Conservation (phyloP, 2,329 filamentous ascomycete genomes). For the Emmonsia crescens region DNA sequence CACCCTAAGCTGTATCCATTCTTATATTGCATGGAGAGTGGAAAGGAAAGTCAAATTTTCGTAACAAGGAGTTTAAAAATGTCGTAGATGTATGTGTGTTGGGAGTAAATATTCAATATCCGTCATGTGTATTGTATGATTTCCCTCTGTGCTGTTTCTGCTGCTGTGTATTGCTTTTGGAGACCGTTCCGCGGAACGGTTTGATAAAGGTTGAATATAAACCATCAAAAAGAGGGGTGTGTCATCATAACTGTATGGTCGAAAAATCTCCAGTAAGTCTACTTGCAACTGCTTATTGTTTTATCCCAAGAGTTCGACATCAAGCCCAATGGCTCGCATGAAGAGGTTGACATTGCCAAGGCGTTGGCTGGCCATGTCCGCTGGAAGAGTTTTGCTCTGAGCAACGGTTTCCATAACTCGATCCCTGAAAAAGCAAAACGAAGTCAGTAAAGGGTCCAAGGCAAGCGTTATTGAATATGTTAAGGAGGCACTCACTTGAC, state of each 20-base stretch:
- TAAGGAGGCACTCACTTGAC: slow-evolving; percentile 54
- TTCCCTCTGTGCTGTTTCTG: not conserved
- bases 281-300: not conserved
- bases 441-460: slow-evolving; percentile 9
- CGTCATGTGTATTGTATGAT: not conserved
- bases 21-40: not conserved
- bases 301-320: slow-evolving; percentile 68
- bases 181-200: not conserved
- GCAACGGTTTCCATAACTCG: slow-evolving; percentile 91
- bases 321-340: slow-evolving; percentile 96
- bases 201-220: not conserved
- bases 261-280: not conserved
- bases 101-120: not conserved
- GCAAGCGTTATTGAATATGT: not conserved
- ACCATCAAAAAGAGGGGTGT: not conserved
- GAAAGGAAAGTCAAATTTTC: not conserved
- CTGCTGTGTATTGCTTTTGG: not conserved
- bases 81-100: not conserved
- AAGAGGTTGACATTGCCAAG: slow-evolving; percentile 93
- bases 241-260: not conserved
- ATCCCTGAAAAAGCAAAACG: slow-evolving; percentile 42
- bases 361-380: slow-evolving; percentile 72
- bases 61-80: not conserved
- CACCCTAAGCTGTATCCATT: not conserved
- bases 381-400: slow-evolving; percentile 78